Evolutionary conservation across 345 rosid genomes (phyloP), one percentile per base, ranked within the genome.

Genomic region (Fremontodendron californicum): DNA sequence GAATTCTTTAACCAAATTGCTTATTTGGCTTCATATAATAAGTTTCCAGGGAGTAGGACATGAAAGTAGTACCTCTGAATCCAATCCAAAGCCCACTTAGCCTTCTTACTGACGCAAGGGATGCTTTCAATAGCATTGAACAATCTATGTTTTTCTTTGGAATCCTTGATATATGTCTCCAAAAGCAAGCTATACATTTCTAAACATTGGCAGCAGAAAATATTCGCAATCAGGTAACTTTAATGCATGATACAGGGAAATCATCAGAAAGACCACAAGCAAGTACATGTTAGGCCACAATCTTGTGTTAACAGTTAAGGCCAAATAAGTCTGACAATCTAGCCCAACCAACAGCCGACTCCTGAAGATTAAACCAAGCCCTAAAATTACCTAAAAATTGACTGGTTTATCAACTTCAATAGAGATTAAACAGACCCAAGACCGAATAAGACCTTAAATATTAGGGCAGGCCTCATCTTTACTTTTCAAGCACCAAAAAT

Each of bases 121-220:
- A 94, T 88, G 82, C 72, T 90, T 74, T 93, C 98, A 6, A 91
- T 82, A 43, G 98, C 97, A 86, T 90, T 91, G 75, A 94, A 94
- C 86, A 93, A 70, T 78, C 89, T 87, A 84, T 94, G 84, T 86
- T 93, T 94, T 88, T 93, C 98, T 78, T 80, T 80, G 0, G 95
- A 80, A 81, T 94, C 97, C 81, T 91, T 93, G 85, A 94, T 88
- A 77, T 85, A 91, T 15, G 98, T 91, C 90, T 94, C 98, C 83
- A 94, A 84, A 64, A 94, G 98, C 84, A 90, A 86, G 87, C 97
- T 90, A 82, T 93, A 95, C 99, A 91, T 95, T 83, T 95, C 98
- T 93, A 81, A 75, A 39, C 33, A 68, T 70, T 35, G 55, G 71
- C 42, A 35, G 69, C 6, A 79, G 10, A 70, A 64, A 62, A 71